These are phyloP conservation scores for Meyerozyma smithsonii DNA, from an alignment of 1,139 yeast genomes.

Conservation along the genomic window DNA sequence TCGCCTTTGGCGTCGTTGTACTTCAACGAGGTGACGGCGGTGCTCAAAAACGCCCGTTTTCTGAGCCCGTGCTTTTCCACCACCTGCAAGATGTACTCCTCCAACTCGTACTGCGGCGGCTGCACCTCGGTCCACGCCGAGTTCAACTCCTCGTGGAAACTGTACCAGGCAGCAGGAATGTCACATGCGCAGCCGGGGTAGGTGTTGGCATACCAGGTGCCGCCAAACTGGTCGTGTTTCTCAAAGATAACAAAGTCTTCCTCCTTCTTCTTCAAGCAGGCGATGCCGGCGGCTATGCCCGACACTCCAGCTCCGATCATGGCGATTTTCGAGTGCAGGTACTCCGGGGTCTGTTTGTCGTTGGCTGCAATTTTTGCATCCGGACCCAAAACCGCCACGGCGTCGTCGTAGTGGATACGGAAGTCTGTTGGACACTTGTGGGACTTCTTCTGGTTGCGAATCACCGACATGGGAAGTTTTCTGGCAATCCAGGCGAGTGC, in stretches of 20 bases:
- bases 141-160: constrained; percentile 11
- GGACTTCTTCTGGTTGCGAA: constrained; percentile 9
- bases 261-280: constrained; percentile 9
- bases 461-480: constrained; percentile 11
- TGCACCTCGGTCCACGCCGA: constrained; percentile 12
- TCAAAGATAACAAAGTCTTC: constrained; percentile 13
- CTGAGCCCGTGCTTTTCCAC: constrained; percentile 10
- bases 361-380: constrained; percentile 8
- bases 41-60: neutral
- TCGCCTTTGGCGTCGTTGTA: constrained; percentile 12
- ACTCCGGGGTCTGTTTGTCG: constrained; percentile 7
- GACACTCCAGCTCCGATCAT: constrained; percentile 14
- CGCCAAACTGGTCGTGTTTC: constrained; percentile 13
- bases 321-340: constrained; percentile 9
- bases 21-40: constrained; percentile 10
- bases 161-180: constrained; percentile 14
- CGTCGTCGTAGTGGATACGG: constrained; percentile 9
- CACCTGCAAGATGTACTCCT: constrained; percentile 12
- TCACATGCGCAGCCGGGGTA: constrained; percentile 16
- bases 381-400: constrained; percentile 10
- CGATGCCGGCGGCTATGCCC: constrained; percentile 11
- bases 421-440: constrained; percentile 10
- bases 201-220: constrained; percentile 16
- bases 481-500: too few species aligned
- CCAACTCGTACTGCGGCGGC: constrained; percentile 14